A percentile compares a stretch with the other conserved stretches of the same genome.
These are phyloP conservation scores for Backusella morwellensis DNA, from an alignment of 192 early-diverging fungal genomes.

Conservation along the genomic window DNA sequence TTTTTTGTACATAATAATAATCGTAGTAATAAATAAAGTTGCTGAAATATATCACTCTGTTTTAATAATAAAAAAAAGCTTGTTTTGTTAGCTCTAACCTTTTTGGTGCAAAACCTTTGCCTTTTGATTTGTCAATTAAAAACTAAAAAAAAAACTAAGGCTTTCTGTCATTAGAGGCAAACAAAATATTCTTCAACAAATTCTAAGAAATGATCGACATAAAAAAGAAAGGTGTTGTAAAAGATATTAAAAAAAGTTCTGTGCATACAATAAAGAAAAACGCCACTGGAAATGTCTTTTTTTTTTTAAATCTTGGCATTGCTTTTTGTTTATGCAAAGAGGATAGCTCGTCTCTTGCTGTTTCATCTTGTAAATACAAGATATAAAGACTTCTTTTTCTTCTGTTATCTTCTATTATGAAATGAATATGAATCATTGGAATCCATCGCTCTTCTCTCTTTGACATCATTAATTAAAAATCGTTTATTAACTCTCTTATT, in stretches of 20 bases:
- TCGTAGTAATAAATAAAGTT: neutral
- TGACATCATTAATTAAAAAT: neutral
- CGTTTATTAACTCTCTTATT: neutral
- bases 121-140: neutral
- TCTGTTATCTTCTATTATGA: neutral
- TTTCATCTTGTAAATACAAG: no score
- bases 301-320: neutral
- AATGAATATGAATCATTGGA: neutral
- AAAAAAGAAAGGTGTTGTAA: neutral
- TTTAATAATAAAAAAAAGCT: neutral
- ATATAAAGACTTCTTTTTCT: neutral
- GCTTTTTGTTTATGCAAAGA: neutral
- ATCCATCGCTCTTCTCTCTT: neutral
- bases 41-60: neutral
- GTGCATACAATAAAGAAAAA: neutral
- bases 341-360: no score
- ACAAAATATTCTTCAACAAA: neutral
- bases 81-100: neutral
- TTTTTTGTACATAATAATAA: constrained; percentile 1
- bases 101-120: neutral
- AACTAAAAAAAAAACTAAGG: neutral
- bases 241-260: neutral
- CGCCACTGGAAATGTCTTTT: neutral
- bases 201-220: neutral
- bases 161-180: neutral